Evolutionary conservation across 805 yeast genomes (phyloP), one percentile per base, ranked within the genome.

Genomic region (Candida nemodendra): DNA sequence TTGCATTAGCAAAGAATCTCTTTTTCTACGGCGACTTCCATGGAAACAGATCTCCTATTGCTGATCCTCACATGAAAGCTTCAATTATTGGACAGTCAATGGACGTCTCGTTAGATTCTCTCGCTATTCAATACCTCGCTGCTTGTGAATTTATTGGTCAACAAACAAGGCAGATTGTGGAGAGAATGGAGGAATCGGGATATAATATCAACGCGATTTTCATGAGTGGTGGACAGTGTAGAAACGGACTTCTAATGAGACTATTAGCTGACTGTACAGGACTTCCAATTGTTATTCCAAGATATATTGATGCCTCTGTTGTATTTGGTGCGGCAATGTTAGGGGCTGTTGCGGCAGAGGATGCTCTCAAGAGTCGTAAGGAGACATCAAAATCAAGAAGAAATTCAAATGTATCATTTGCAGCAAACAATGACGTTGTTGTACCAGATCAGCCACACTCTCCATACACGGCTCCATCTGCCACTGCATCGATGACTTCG

Each of bases 111-210:
- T 68, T 93, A 28, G 87, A 89, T 51, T 87, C 85, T 45, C 69
- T 93, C 50, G 96, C 97, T 1, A 61, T 87, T 43, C 82, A 79
- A 50, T 93, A 93, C 58, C 74, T 90, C 34, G 97, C 86, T 13
- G 96, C 98, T 4, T 88, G 96, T 63, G 99, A 93, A 66, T 93
- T 93, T 54, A 90, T 93, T 61, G 96, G 96, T 34, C 96, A 89
- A 59, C 99, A 93, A 68, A 91, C 98, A 0, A 79, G 96, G 54
- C 99, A 93, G 54, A 93, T 93, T 56, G 81, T 91, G 24, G 93
- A 86, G 50, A 79, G 81, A 45, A 84, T 93, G 88, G 81, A 78
- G 50, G 64, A 69, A 38, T 69, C 84, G 2, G 99, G 99, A 1
- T 96, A 91, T 65, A 48, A 68, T 9, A 76, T 93, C 45, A 69